Evolutionary conservation across 1,284 basidiomycete species (phyloP), one percentile per base, ranked within the genome.

Genomic region (Schizopora paradoxa): DNA sequence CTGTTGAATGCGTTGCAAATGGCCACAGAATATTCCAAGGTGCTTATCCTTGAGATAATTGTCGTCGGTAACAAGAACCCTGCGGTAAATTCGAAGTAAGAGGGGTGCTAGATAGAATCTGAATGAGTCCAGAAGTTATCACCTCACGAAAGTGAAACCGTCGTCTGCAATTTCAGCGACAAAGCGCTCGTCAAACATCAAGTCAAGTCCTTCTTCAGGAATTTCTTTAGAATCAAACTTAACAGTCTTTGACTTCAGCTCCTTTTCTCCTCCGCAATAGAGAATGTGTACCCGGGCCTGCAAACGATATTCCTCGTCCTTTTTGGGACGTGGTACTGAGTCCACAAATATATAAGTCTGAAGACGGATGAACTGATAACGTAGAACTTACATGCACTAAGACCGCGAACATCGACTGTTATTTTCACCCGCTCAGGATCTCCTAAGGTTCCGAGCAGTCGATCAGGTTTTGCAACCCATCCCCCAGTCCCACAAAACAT

Each of bases 401-500:
- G 48, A 6, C 76, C 77, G 21, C 70, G 55, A 16, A 79, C 57
- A 31, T 69, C 65, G 5, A 60, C 65, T 18, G 40, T 54, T 6
- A 75, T 49, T 39, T 47, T 60, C 41, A 61, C 53, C 56, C 47
- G 55, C 52, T 53, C 47, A 16, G 43, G 49, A 42, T 21, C 47
- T 50, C 51, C 42, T 42, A 52, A 13, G 34, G 60, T 47, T 47
- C 51, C 57, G 65, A 61, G 35, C 51, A 62, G 41, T 49, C 56
- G 23, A 61, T 54, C 45, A 2, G 69, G 79, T 53, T 79, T 80
- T 34, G 70, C 60, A 0, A 78, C 72, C 72, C 74, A 84, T 0
- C 81, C 81, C 3, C 63, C 58, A 2, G 69, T 76, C 0, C 75
- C 80, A 0, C 69, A 68, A 55, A 84, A 85, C 67, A 84, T 70